A percentile compares a stretch with the other conserved stretches of the same genome.
Conservation (phyloP, 345 rosid genomes). For the Lagerstroemia speciosa region DNA sequence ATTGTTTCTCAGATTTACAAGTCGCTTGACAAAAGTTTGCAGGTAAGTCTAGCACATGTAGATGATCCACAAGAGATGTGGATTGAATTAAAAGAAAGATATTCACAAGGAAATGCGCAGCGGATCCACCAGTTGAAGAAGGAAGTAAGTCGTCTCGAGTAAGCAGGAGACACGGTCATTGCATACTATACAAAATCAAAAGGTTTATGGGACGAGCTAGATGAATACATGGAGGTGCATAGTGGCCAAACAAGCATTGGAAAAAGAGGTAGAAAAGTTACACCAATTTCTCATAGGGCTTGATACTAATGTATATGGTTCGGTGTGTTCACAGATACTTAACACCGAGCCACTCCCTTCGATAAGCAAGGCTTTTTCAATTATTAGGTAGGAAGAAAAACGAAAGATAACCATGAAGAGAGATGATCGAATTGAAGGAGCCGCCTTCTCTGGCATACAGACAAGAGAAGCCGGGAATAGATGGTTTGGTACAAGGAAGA, state of each 20-base stretch:
- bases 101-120: background rate
- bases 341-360: background rate
- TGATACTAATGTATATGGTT: background rate
- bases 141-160: background rate
- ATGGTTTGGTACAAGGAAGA: too few relatives aligned
- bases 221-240: background rate
- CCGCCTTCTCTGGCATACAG: too few relatives aligned
- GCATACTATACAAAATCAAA: background rate
- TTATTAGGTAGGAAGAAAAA: background rate
- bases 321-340: background rate
- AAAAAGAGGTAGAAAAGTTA: background rate
- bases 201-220: background rate
- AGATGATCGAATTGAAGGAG: too few relatives aligned
- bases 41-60: background rate
- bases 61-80: background rate
- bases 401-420: background rate
- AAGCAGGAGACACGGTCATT: background rate
- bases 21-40: background rate
- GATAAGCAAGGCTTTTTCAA: background rate
- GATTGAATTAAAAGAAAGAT: background rate
- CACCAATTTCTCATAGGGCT: background rate
- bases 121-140: background rate
- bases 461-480: too few relatives aligned
- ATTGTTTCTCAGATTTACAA: background rate
- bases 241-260: too few relatives aligned